A percentile compares a stretch with the other conserved stretches of the same genome.
These are phyloP conservation scores for Calonectria leucothoes DNA, from an alignment of 2,329 filamentous ascomycete genomes.

Conservation along the genomic window DNA sequence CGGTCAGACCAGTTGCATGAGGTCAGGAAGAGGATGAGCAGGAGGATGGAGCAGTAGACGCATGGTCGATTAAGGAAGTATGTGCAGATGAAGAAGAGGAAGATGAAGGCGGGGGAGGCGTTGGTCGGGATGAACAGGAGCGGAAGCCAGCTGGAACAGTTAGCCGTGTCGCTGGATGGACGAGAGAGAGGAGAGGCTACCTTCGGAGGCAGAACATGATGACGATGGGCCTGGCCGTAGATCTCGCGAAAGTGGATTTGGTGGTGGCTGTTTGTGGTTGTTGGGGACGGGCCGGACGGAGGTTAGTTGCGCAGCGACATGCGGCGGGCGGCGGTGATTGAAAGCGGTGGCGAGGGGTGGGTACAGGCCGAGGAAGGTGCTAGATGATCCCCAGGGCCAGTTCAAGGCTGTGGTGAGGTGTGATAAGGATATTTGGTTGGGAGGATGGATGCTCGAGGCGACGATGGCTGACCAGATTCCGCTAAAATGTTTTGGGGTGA, in stretches of 20 bases:
- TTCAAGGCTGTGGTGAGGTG: not conserved
- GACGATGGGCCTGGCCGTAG: conserved; percentile 19
- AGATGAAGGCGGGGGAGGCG: conserved; percentile 85
- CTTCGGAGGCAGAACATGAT: conserved; percentile 73
- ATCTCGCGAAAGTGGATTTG: conserved; percentile 22
- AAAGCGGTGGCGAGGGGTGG: not conserved
- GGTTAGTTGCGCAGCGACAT: conserved; percentile 23
- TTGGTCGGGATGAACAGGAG: conserved; percentile 91
- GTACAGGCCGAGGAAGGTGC: not conserved
- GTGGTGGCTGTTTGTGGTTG: conserved; percentile 10
- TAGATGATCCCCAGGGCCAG: not conserved
- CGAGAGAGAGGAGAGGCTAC: conserved; percentile 48
- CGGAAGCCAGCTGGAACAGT: conserved; percentile 76
- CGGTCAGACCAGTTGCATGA: conserved; percentile 90
- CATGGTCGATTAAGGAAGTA: conserved; percentile 97
- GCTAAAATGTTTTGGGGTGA: conserved; percentile 18
- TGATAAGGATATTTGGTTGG: conserved; percentile 9
- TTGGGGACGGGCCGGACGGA: conserved; percentile 11
- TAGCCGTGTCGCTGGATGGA: conserved; percentile 7
- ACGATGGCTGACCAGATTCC: not conserved
- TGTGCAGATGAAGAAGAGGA: conserved; percentile 90
- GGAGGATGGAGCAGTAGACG: conserved; percentile 96
- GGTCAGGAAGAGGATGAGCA: conserved; percentile 93
- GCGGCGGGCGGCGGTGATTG: conserved; percentile 8
- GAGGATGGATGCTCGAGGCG: conserved; percentile 31